Evolutionary conservation across 495 filamentous ascomycete genomes (phyloP).

Genomic region (Xylaria longipes): DNA sequence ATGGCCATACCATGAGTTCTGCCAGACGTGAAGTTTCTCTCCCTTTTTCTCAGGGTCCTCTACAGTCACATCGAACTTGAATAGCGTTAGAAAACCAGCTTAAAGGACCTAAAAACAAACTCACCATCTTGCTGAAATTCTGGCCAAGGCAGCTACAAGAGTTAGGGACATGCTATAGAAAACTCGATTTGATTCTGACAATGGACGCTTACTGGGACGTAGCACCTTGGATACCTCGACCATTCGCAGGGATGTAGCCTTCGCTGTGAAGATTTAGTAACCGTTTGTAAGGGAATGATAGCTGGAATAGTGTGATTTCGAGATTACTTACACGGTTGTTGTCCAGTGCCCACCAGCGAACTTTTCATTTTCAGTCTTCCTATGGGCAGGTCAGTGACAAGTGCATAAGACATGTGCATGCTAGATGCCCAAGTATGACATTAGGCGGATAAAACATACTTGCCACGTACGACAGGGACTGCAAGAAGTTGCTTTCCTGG

Average conservation of each 20-base stretch:
- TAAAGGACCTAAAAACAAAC: not conserved
- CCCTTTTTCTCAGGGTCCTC: slow-evolving; percentile 87
- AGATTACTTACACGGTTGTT: slow-evolving; percentile 66
- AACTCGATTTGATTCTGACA: not conserved
- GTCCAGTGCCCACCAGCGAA: slow-evolving; percentile 97
- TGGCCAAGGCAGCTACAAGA: slow-evolving; percentile 74
- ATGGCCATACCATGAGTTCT: slow-evolving; percentile 79
- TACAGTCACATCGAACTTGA: slow-evolving; percentile 83
- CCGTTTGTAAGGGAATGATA: not conserved
- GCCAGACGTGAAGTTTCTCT: slow-evolving; percentile 86
- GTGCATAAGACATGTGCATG: not conserved
- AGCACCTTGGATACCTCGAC: slow-evolving; percentile 93
- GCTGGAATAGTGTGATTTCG: not conserved
- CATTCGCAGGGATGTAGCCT: slow-evolving; percentile 92
- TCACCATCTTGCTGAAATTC: slow-evolving; percentile 91
- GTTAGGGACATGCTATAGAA: not conserved
- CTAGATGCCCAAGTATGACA: not conserved
- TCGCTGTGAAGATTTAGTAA: slow-evolving; percentile 51
- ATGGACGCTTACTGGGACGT: slow-evolving; percentile 68
- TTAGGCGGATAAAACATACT: slow-evolving; percentile 27
- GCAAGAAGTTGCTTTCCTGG: slow-evolving; percentile 73
- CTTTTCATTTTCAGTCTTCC: slow-evolving; percentile 93
- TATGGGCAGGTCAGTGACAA: slow-evolving; percentile 1
- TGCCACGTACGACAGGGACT: slow-evolving; percentile 88
- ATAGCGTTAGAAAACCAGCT: not conserved